Percentiles rank a stretch among this genome's conserved stretches.
Evolutionary conservation across 805 yeast genomes (phyloP).

Genomic region (Candida alai): DNA sequence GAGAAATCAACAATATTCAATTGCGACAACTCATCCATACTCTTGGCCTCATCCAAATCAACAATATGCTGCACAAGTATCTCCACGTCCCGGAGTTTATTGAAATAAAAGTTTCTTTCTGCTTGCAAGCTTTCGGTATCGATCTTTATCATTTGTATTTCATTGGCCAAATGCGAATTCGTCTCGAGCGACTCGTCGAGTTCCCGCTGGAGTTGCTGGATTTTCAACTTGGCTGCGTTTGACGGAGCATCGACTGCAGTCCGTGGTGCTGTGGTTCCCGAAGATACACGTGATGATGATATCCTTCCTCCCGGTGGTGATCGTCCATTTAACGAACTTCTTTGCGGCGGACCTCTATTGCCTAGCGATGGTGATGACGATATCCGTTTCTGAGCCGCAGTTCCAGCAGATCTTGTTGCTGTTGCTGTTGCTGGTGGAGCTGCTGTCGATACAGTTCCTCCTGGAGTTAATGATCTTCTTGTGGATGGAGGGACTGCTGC

Average conservation of each 20-base stretch:
- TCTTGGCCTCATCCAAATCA: constrained; percentile 15
- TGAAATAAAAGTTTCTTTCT: constrained; percentile 87
- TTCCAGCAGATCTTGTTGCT: background rate
- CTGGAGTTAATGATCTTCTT: background rate
- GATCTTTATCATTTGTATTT: constrained; percentile 52
- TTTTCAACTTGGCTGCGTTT: background rate
- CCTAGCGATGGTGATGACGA: constrained; percentile 8
- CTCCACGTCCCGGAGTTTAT: constrained; percentile 86
- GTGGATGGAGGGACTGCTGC: background rate
- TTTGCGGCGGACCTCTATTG: constrained; percentile 2
- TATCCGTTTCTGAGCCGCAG: background rate
- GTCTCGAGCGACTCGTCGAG: constrained; percentile 42
- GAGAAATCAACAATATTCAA: constrained; percentile 26
- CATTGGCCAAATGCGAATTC: constrained; percentile 41
- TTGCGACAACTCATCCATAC: constrained; percentile 42
- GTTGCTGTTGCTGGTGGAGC: background rate
- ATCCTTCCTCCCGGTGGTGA: constrained; percentile 1
- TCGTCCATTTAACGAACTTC: no score
- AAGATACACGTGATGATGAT: no score
- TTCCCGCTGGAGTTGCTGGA: constrained; percentile 29
- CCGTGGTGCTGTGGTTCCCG: background rate
- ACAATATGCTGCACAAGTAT: constrained; percentile 59
- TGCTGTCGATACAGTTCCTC: background rate
- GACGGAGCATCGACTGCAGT: background rate
- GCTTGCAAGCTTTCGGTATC: constrained; percentile 66